Base-by-base conservation (phyloP, 2,329 filamentous ascomycete species). In the Paraphoma chrysanthemicola region DNA sequence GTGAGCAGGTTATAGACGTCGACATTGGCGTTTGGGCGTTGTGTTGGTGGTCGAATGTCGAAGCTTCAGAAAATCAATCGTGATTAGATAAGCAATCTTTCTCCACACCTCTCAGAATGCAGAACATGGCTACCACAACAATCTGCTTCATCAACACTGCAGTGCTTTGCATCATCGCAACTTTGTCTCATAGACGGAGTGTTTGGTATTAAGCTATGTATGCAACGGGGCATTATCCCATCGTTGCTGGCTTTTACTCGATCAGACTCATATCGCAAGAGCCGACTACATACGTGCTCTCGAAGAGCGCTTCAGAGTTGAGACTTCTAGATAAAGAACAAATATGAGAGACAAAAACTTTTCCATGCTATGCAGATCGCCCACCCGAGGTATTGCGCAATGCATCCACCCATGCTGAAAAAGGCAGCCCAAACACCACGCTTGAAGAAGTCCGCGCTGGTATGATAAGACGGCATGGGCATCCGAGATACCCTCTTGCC, bases 1-100 rank as follows among this genome's bases (percentile, higher is more conserved):
- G 87, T 78, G 82, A 74, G 45, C 82, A 78, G 53, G 85, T 79
- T 71, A 83, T 71, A 57, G 84, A 78, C 63, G 85, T 81, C 64
- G 85, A 82, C 83, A 91, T 92, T 68, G 64, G 53, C 47, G 53
- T 57, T 51, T 23, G 54, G 57, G 51, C 48, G 66, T 57, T 50
- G 52, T 49, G 23, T 49, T 58, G 57, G 44, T 47, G 38, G 51
- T 48, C n/a, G 55, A 41, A 39, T 54, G 51, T 58, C 44, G 52
- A 52, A 43, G 52, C 23, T 63, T 54, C 51, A 56, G 59, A 70
- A 71, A 67, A 65, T 70, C 66, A 53, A 57, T 18, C 43, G 52
- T 29, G 65, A 53, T 69, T 65, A 71, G 58, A 58, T 71, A 66
- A 71, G 64, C 66, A 36, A 23, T 30, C 11, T 39, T 39, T 9